phyloP scores from a whole-genome alignment of 352 stramenopile species.

The Globisporangium barbulae region DNA sequence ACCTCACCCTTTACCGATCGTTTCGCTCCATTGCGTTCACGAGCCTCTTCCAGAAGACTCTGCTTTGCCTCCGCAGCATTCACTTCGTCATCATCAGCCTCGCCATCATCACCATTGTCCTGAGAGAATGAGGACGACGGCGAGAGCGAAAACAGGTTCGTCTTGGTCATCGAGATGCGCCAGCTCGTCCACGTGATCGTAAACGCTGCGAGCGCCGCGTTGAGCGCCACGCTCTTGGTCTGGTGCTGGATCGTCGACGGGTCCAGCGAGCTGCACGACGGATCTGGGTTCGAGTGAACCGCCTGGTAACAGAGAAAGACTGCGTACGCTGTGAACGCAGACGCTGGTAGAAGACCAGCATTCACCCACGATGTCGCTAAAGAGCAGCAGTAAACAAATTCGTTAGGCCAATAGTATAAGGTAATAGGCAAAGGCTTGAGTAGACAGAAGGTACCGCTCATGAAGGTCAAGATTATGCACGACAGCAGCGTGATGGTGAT shows the following conservation, averaged over 20 bases:
- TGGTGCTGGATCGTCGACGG: conserved; percentile 27
- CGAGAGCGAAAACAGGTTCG: conserved; percentile 44
- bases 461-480: conserved; percentile 34
- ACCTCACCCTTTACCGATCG: conserved; percentile 12
- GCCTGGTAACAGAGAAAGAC: conserved; percentile 74
- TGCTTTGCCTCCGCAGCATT: neutral
- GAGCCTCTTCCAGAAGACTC: conserved; percentile 1
- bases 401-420: neutral
- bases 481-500: conserved; percentile 53
- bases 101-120: conserved; percentile 1
- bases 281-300: conserved; percentile 62
- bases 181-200: conserved; percentile 66
- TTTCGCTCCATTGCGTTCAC: neutral
- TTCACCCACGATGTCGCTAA: conserved; percentile 58
- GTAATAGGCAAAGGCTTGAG: too few species aligned
- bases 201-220: conserved; percentile 34
- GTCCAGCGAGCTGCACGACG: conserved; percentile 33
- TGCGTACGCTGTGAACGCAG: conserved; percentile 53
- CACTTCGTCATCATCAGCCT: conserved; percentile 11
- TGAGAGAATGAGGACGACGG: conserved; percentile 19
- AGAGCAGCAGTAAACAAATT: neutral
- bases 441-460: conserved; percentile 42
- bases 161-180: conserved; percentile 62
- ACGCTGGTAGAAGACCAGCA: conserved; percentile 54
- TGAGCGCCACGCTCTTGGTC: conserved; percentile 41